A percentile compares a stretch with the other conserved stretches of the same genome.
Evolutionary conservation across 2,329 filamentous ascomycete species (phyloP).

Genomic region (Pestalotiopsis fici): DNA sequence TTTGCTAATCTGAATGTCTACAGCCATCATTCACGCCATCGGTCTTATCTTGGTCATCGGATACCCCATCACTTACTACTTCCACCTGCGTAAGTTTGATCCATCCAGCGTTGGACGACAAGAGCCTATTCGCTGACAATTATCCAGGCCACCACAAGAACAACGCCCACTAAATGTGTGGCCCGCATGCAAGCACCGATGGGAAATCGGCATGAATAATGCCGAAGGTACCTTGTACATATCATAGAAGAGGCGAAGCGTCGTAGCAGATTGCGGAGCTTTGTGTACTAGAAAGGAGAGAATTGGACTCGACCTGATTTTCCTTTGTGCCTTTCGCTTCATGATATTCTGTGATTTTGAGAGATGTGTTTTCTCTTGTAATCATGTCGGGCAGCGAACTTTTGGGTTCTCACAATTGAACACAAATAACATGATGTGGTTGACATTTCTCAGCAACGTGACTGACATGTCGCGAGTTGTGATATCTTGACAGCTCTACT

Average conservation of each 20-base stretch:
- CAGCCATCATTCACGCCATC: conserved; percentile 88
- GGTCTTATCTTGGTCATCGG: conserved; percentile 76
- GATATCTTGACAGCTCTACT: not conserved
- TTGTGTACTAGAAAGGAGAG: conserved; percentile 16
- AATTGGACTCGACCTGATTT: conserved; percentile 9
- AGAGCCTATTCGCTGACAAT: not conserved
- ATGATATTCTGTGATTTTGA: not conserved
- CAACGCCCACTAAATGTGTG: conserved; percentile 81
- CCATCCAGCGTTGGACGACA: not conserved
- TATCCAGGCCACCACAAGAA: conserved; percentile 97
- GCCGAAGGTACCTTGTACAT: conserved; percentile 3
- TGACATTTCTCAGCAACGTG: not conserved
- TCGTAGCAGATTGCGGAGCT: conserved; percentile 6
- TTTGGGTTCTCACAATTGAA: not conserved
- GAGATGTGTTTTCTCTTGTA: not conserved
- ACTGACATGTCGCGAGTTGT: not conserved
- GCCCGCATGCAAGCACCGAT: not conserved
- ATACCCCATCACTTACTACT: conserved; percentile 99
- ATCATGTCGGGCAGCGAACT: not conserved
- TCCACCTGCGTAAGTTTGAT: conserved; percentile 86
- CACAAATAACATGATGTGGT: not conserved
- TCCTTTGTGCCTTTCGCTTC: conserved; percentile 3
- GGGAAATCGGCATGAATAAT: not conserved
- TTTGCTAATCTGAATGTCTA: conserved; percentile 7
- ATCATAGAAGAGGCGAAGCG: conserved; percentile 12